Base-by-base conservation (phyloP, 371 early-diverging fungal species). In the Mortierella polycephala region DNA sequence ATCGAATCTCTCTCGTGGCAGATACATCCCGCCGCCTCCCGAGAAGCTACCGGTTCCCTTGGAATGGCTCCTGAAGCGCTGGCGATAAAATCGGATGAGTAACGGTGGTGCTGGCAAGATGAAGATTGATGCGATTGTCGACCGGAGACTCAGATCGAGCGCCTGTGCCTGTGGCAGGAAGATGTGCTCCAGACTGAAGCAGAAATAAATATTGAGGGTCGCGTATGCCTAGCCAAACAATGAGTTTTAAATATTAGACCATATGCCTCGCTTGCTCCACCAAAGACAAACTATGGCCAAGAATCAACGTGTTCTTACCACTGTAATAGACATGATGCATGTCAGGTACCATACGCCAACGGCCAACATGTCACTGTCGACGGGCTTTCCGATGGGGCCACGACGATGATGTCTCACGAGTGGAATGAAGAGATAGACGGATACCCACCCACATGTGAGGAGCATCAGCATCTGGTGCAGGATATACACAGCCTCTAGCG, bases 301-400 rank as follows among this genome's bases (percentile, higher is more conserved):
- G 30, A 30, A 30, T 30, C 30, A 30, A 50, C 57, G 55, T 13
- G 50, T 46, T 18, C 76, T 70, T 75, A 75, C 76, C 18, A 60
- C 7, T 2, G 59, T 62, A 12, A 75, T 23, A 30, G 63, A 50
- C 47, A 53, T 21, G 9, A 76, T 21, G 20, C 67, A 67, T 10
- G 64, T 50, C 46, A 76, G 47, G 45, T 79, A 79, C 79, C 79
- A 79, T n/a, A 73, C 64, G 1, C 79, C 79, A 12, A 79, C 62
- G 7, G 79, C 79, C 60, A 69, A 66, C 63, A 66, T 69, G 39
- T 79, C 69, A 57, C 69, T 59, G 42, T 73, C 79, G 16, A 67
- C 47, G 7, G 69, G 69, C 7, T 67, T 49, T 30, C 62, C 75
- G 10, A 79, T 59, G 7, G 63, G 57, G 12, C 66, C 67, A 14